phyloP scores from a whole-genome alignment of 2,329 filamentous ascomycete genomes.

The Colletotrichum australisinense region DNA sequence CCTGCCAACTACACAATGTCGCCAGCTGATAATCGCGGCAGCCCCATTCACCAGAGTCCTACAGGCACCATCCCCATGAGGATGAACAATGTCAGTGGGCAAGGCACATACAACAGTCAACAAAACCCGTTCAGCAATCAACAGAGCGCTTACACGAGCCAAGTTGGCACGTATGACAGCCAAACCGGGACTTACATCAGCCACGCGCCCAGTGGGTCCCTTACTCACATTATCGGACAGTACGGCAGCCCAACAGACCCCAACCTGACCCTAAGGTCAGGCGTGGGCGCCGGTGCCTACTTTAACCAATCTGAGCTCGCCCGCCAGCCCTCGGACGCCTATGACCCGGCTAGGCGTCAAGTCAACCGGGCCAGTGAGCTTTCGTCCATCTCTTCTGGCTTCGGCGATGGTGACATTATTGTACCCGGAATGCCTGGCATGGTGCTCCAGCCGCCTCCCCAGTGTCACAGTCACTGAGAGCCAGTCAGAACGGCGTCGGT shows the following conservation, averaged over 20 bases:
- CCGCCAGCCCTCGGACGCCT: slow-evolving; percentile 49
- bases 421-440: slow-evolving; percentile 44
- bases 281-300: slow-evolving; percentile 49
- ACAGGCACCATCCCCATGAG: slow-evolving; percentile 23
- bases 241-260: slow-evolving; percentile 36
- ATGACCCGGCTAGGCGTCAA: slow-evolving; percentile 47
- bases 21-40: slow-evolving; percentile 25
- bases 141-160: background rate
- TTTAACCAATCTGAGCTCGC: slow-evolving; percentile 53
- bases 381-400: slow-evolving; percentile 73
- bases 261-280: slow-evolving; percentile 46
- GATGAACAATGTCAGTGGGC: slow-evolving; percentile 18
- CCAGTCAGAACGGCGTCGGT: slow-evolving; percentile 35
- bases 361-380: slow-evolving; percentile 60
- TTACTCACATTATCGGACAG: slow-evolving; percentile 24
- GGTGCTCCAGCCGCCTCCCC: slow-evolving; percentile 32
- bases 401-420: slow-evolving; percentile 71
- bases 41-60: slow-evolving; percentile 31
- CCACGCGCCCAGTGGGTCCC: slow-evolving; percentile 29
- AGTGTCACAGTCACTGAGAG: slow-evolving; percentile 20
- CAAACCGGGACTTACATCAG: slow-evolving; percentile 37
- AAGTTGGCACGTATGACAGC: slow-evolving; percentile 20
- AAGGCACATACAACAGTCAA: slow-evolving; percentile 21
- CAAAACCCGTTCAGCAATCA: slow-evolving; percentile 17
- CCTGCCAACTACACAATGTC: slow-evolving; percentile 26